phyloP scores from a whole-genome alignment of 208 protist species.

The Acanthamoeba healyi region DNA sequence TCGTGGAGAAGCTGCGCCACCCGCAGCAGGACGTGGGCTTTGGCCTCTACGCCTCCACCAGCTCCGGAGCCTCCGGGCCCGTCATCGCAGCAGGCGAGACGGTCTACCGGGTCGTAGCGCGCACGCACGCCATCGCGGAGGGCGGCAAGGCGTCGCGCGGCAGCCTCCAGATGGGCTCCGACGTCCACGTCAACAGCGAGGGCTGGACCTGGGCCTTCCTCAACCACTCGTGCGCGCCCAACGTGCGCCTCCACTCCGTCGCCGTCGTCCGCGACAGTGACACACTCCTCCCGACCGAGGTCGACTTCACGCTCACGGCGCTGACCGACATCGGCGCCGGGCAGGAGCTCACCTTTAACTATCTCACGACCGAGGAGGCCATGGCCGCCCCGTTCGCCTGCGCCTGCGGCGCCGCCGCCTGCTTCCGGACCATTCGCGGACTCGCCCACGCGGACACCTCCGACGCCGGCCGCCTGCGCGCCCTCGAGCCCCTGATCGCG shows the following conservation, averaged over 20 bases:
- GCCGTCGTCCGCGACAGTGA: too few species aligned
- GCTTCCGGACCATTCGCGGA: conserved; percentile 36
- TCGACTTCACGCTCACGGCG: not conserved
- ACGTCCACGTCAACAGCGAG: conserved; percentile 54
- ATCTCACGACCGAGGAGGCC: conserved; percentile 23
- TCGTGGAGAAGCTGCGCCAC: conserved; percentile 49
- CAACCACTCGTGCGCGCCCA: conserved; percentile 45
- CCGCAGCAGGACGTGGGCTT: conserved; percentile 52
- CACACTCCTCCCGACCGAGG: not conserved
- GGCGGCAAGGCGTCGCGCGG: not conserved
- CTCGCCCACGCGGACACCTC: not conserved
- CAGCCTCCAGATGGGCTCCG: conserved; percentile 57
- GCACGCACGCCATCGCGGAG: not conserved
- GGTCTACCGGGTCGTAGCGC: not conserved
- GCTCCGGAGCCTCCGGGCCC: not conserved
- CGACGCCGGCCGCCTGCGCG: not conserved
- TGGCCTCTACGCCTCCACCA: not conserved
- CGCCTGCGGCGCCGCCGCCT: not conserved
- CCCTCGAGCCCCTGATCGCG: not conserved
- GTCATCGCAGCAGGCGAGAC: not conserved
- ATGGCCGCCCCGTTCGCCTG: conserved; percentile 38
- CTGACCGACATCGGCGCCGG: not conserved
- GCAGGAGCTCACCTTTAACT: conserved; percentile 62
- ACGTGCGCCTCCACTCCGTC: conserved; percentile 7
- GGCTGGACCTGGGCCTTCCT: conserved; percentile 53